Evolutionary conservation across 2,329 filamentous ascomycete genomes (phyloP).

Genomic region (Diaporthe velutina): DNA sequence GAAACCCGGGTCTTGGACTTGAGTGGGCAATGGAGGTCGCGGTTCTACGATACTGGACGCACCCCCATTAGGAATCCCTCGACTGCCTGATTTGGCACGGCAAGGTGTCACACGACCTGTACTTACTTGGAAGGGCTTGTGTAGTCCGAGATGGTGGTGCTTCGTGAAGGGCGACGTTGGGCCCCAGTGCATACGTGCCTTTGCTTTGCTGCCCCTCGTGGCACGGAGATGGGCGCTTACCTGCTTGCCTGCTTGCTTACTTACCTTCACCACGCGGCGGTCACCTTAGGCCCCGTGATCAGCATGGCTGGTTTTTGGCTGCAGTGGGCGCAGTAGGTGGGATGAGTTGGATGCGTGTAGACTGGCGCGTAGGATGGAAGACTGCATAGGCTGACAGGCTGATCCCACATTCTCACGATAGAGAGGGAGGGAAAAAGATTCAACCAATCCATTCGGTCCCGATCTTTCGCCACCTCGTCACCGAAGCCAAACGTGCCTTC

Average conservation of each 20-base stretch:
- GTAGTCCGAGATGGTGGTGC: not conserved
- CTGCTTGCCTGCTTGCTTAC: not conserved
- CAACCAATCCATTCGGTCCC: not conserved
- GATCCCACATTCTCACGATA: not conserved
- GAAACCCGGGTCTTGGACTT: not conserved
- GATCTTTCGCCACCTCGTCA: not conserved
- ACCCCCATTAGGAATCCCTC: not conserved
- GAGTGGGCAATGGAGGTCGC: not conserved
- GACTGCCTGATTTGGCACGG: not conserved
- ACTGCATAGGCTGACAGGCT: not conserved
- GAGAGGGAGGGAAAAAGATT: not conserved
- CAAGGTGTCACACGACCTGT: not conserved
- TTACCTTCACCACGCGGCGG: not conserved
- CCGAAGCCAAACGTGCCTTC: not conserved
- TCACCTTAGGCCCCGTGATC: not conserved
- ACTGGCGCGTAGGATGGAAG: not conserved
- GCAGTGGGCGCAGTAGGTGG: not conserved
- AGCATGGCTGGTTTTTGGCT: not conserved
- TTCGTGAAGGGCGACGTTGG: constrained; percentile 1
- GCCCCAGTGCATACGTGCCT: not conserved
- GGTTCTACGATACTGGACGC: not conserved
- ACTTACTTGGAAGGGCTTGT: not conserved
- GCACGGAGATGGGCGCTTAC: not conserved
- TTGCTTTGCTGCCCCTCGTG: not conserved
- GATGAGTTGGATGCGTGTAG: not conserved